phyloP scores from a whole-genome alignment of 768 basidiomycete species.

The Suillus occidentalis region DNA sequence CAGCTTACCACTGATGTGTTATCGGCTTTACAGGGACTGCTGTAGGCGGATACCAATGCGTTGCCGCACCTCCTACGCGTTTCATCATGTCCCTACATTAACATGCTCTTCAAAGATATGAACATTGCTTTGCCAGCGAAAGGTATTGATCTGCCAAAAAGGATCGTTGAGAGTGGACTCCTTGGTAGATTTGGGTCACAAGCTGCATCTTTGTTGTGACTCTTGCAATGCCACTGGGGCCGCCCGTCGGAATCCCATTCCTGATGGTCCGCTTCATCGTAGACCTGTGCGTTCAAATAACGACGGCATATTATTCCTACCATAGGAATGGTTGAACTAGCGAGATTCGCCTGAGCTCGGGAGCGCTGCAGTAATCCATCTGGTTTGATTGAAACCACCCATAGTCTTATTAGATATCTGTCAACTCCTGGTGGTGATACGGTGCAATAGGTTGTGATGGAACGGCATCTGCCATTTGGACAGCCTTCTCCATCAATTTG shows the following conservation, averaged over 20 bases:
- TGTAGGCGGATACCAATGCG: constrained; percentile 38
- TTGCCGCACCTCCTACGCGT: constrained; percentile 9
- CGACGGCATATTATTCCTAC: background rate
- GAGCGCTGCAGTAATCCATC: background rate
- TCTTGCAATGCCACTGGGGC: background rate
- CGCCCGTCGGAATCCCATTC: background rate
- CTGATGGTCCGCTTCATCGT: background rate
- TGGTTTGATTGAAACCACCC: background rate
- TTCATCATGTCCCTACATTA: constrained; percentile 44
- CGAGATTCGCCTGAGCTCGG: background rate
- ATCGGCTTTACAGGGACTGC: constrained; percentile 49
- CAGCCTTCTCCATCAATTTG: constrained; percentile 1
- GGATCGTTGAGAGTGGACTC: constrained; percentile 32
- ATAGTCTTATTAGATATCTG: background rate
- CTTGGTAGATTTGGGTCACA: constrained; percentile 14
- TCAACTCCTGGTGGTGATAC: background rate
- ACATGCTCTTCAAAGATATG: constrained; percentile 43
- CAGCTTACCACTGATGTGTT: constrained; percentile 29
- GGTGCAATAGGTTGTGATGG: background rate
- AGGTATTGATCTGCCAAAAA: constrained; percentile 26
- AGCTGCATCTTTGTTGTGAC: background rate
- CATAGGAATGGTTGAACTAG: background rate
- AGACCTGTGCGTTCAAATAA: background rate
- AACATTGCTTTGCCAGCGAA: constrained; percentile 26
- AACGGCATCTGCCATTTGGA: background rate